Evolutionary conservation across 2,329 filamentous ascomycete genomes (phyloP).

Genomic region (Colletotrichum sp.): DNA sequence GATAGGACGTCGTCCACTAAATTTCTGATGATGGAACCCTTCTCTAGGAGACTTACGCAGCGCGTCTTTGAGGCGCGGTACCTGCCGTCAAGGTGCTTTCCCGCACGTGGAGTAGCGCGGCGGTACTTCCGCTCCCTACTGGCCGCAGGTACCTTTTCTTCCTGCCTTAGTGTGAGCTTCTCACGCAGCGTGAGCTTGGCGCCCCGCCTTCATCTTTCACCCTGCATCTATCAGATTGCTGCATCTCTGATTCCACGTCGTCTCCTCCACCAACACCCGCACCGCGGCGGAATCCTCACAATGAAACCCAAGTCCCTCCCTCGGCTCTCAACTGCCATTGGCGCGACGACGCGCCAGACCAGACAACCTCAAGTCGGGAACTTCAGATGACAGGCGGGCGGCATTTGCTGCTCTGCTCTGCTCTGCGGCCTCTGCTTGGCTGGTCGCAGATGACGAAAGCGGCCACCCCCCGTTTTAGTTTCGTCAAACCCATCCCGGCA

Average conservation of each 20-base stretch:
- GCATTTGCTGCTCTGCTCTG: background rate
- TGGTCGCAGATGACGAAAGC: constrained; percentile 9
- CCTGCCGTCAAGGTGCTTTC: background rate
- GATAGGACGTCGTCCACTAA: background rate
- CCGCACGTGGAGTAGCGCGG: background rate
- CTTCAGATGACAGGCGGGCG: constrained; percentile 10
- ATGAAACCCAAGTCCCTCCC: background rate
- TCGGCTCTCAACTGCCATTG: background rate
- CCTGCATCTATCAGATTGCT: constrained; percentile 14
- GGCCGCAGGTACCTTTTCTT: background rate
- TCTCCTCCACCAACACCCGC: constrained; percentile 8
- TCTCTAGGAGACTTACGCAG: constrained; percentile 1
- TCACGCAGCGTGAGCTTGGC: background rate
- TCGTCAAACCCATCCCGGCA: constrained; percentile 1
- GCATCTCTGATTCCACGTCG: constrained; percentile 20
- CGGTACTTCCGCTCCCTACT: background rate
- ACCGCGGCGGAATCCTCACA: background rate
- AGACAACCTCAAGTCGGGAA: background rate
- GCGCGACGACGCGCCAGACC: background rate
- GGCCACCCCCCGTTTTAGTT: background rate
- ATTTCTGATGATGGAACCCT: background rate
- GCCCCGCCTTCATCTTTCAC: background rate
- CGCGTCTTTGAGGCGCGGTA: background rate
- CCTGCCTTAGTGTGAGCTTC: background rate
- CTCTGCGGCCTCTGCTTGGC: background rate